These are phyloP conservation scores for Pilobolus umbonatus DNA, from an alignment of 192 early-diverging fungal genomes.

Conservation along the genomic window DNA sequence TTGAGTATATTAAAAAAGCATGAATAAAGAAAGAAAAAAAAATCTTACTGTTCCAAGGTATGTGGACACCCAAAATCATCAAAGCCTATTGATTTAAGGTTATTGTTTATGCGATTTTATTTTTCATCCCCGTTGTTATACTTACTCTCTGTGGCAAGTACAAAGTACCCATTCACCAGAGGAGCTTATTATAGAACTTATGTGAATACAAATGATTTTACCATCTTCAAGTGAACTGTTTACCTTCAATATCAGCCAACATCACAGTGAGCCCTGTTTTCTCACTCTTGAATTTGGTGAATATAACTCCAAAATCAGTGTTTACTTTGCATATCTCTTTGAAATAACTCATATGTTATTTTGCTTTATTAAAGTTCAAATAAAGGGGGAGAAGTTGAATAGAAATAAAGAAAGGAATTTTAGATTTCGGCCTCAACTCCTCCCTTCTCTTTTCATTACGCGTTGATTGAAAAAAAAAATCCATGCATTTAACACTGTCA, in stretches of 20 bases:
- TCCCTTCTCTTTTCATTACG: no score
- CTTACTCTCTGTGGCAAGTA: slow-evolving; percentile 54
- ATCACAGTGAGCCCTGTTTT: slow-evolving; percentile 52
- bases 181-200: slow-evolving; percentile 39
- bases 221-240: background rate
- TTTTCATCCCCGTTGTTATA: background rate
- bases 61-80: slow-evolving; percentile 60
- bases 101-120: background rate
- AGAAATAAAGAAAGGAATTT: no score
- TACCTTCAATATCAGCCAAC: slow-evolving; percentile 50
- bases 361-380: slow-evolving; percentile 6
- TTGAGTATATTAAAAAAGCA: background rate
- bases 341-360: slow-evolving; percentile 27
- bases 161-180: slow-evolving; percentile 53
- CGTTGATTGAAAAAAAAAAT: no score
- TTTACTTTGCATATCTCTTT: slow-evolving; percentile 37
- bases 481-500: no score
- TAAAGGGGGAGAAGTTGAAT: no score
- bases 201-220: background rate
- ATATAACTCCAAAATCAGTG: slow-evolving; percentile 41
- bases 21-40: background rate
- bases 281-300: slow-evolving; percentile 45
- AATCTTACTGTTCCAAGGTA: slow-evolving; percentile 53
- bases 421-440: no score
- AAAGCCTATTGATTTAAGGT: slow-evolving; percentile 28